phyloP scores from a whole-genome alignment of 805 yeast species.

The Kluyveromyces siamensis region DNA sequence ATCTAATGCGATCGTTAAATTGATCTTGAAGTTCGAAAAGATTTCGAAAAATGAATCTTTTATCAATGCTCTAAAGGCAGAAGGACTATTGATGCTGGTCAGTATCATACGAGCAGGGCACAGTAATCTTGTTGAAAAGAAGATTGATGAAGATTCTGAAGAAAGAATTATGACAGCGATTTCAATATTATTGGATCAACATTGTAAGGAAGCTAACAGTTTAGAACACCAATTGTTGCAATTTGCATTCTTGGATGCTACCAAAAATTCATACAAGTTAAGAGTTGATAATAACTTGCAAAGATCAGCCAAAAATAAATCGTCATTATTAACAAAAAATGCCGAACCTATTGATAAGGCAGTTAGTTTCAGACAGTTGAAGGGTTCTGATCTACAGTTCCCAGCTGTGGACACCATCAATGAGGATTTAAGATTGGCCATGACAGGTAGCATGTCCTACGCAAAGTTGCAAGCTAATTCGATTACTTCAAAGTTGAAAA shows the following conservation, averaged over 20 bases:
- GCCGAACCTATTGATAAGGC: slow-evolving; percentile 75
- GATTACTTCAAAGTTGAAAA: slow-evolving; percentile 70
- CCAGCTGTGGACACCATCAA: slow-evolving; percentile 37
- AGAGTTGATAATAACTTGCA: slow-evolving; percentile 56
- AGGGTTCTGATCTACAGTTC: slow-evolving; percentile 34
- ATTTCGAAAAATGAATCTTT: slow-evolving; percentile 44
- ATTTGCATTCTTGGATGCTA: slow-evolving; percentile 74
- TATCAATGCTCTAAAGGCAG: slow-evolving; percentile 83
- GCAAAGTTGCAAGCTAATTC: slow-evolving; percentile 45
- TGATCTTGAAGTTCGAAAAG: slow-evolving; percentile 66
- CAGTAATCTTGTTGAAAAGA: slow-evolving; percentile 54
- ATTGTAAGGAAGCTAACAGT: slow-evolving; percentile 37
- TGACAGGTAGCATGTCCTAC: slow-evolving; percentile 32
- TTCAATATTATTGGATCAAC: slow-evolving; percentile 56
- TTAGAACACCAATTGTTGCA: slow-evolving; percentile 37
- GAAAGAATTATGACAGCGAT: slow-evolving; percentile 89
- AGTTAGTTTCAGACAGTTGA: slow-evolving; percentile 70
- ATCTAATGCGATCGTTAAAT: slow-evolving; percentile 79
- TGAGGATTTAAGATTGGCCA: slow-evolving; percentile 53
- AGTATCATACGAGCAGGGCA: slow-evolving; percentile 85
- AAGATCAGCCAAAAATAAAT: slow-evolving; percentile 46
- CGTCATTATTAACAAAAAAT: slow-evolving; percentile 48
- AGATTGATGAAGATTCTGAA: slow-evolving; percentile 93
- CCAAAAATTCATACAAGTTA: slow-evolving; percentile 71
- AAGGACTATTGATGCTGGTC: slow-evolving; percentile 87